These are phyloP conservation scores for Jimgerdemannia lactiflua DNA, from an alignment of 192 early-diverging fungal species.

Conservation along the genomic window DNA sequence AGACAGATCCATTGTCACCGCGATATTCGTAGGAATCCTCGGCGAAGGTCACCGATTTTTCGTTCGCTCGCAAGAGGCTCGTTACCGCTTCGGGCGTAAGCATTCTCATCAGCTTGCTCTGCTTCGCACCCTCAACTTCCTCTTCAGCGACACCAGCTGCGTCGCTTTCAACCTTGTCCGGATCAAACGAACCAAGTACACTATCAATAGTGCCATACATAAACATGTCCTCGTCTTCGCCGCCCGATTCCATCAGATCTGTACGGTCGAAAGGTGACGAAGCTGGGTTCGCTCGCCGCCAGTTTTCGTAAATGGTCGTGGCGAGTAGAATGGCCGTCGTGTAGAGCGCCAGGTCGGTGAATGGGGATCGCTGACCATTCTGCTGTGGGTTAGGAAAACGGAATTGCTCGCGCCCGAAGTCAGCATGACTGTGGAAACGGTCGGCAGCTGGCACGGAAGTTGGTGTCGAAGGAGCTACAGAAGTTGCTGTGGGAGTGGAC, in stretches of 20 bases:
- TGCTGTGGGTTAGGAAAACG: background rate
- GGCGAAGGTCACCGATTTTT: background rate
- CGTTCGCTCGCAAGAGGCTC: background rate
- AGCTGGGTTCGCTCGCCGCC: background rate
- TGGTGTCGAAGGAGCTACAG: background rate
- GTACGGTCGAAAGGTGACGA: background rate
- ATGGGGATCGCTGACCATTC: background rate
- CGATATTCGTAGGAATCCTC: background rate
- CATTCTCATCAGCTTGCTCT: background rate
- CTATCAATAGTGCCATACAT: background rate
- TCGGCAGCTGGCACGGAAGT: background rate
- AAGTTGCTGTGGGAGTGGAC: background rate
- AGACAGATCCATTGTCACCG: background rate
- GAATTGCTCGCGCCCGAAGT: background rate
- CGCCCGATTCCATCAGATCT: background rate
- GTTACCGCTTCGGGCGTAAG: background rate
- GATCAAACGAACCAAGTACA: background rate
- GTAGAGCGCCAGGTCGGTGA: background rate
- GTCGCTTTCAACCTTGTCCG: background rate
- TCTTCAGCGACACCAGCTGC: background rate
- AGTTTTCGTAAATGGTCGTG: background rate
- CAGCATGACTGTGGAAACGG: background rate
- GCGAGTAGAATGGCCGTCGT: background rate
- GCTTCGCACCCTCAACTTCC: background rate
- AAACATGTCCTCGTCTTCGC: background rate